Evolutionary conservation across 1,284 basidiomycete species (phyloP).

Genomic region (Xerocomus amazonicus): DNA sequence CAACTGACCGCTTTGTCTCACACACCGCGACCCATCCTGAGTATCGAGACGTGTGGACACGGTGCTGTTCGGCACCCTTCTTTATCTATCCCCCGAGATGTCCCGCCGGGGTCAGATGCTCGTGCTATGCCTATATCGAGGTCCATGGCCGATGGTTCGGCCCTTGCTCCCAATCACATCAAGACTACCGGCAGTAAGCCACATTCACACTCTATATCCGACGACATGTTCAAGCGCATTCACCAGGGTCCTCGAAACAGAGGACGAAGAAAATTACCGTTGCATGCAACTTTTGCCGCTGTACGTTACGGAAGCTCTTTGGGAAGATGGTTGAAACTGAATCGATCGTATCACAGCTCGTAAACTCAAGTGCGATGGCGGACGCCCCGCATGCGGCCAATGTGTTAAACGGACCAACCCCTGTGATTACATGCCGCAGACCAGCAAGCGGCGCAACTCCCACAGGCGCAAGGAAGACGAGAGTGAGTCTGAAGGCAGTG

Average conservation of each 20-base stretch:
- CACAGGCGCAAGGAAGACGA: constrained; percentile 57
- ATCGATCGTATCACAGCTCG: constrained; percentile 48
- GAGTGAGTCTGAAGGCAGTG: constrained; percentile 62
- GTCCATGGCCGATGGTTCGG: constrained; percentile 35
- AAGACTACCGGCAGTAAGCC: constrained; percentile 32
- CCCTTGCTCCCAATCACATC: constrained; percentile 23
- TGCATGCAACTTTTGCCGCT: constrained; percentile 82
- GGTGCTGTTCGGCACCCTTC: constrained; percentile 43
- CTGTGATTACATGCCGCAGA: constrained; percentile 76
- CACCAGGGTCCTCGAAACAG: constrained; percentile 44
- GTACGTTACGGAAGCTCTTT: constrained; percentile 43
- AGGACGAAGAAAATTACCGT: constrained; percentile 78
- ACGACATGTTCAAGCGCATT: constrained; percentile 5
- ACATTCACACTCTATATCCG: constrained; percentile 5
- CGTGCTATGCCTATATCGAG: constrained; percentile 40
- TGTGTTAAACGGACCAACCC: constrained; percentile 70
- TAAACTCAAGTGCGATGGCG: constrained; percentile 81
- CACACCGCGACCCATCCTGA: constrained; percentile 59
- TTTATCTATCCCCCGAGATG: constrained; percentile 46
- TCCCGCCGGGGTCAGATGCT: constrained; percentile 40
- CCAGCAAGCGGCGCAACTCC: constrained; percentile 60
- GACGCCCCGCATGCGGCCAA: constrained; percentile 72
- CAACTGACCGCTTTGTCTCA: constrained; percentile 46
- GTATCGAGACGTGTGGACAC: constrained; percentile 62
- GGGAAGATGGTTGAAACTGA: constrained; percentile 19